A percentile compares a stretch with the other conserved stretches of the same genome.
Conservation (phyloP, 2,329 filamentous ascomycete species). For the Colletotrichum sp. region DNA sequence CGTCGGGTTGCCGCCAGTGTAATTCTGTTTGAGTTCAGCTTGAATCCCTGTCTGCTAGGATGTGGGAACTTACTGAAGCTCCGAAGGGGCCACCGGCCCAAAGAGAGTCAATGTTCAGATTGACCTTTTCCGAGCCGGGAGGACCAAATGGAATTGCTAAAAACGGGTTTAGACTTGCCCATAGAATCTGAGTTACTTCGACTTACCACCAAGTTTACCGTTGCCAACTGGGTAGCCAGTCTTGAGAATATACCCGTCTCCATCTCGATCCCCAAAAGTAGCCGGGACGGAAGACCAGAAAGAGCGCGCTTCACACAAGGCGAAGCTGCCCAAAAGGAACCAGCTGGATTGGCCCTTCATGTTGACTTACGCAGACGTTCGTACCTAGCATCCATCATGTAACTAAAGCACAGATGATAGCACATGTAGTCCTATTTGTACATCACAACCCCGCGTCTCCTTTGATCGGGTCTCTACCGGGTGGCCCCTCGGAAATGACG, state of each 20-base stretch:
- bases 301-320: not conserved
- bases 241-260: constrained; percentile 27
- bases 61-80: constrained; percentile 30
- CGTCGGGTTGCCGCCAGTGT: constrained; percentile 51
- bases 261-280: not conserved
- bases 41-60: fast-evolving
- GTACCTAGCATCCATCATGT: no score
- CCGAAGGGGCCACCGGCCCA: constrained; percentile 58
- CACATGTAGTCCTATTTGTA: not conserved
- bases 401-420: not conserved
- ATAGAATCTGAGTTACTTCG: no score
- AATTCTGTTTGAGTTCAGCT: constrained; percentile 32
- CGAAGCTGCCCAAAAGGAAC: not conserved
- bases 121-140: constrained; percentile 45
- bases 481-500: not conserved
- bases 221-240: constrained; percentile 53
- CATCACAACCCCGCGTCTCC: not conserved
- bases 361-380: not conserved
- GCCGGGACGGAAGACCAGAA: constrained; percentile 11
- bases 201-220: constrained; percentile 47
- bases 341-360: not conserved
- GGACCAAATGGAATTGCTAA: constrained; percentile 43
- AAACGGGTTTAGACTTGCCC: no score
- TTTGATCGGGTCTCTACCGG: not conserved
- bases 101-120: constrained; percentile 52